A percentile compares a stretch with the other conserved stretches of the same genome.
Evolutionary conservation across 208 protist genomes (phyloP).

Genomic region (Balamuthia mandrillaris): DNA sequence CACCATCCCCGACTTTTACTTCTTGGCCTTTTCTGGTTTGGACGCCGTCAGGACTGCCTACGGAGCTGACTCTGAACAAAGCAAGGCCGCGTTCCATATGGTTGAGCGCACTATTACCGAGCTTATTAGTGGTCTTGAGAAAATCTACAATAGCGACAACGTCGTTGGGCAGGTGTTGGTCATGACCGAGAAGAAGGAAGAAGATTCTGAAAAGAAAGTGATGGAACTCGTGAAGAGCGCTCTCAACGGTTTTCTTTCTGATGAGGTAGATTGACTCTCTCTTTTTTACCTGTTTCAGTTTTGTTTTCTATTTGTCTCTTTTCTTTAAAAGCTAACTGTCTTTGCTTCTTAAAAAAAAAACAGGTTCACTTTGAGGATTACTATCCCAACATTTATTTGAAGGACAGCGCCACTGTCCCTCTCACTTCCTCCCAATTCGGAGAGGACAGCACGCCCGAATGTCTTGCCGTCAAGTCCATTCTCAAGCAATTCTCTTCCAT

Average conservation of each 20-base stretch:
- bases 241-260: background rate
- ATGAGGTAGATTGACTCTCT: background rate
- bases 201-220: background rate
- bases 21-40: background rate
- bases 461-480: too few relatives aligned
- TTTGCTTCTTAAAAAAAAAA: background rate
- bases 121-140: background rate
- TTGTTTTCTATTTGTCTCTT: background rate
- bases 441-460: too few relatives aligned
- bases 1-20: background rate
- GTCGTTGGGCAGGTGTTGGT: background rate
- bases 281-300: background rate
- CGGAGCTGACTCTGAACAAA: background rate
- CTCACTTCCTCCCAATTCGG: too few relatives aligned
- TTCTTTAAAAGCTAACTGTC: background rate
- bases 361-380: too few relatives aligned
- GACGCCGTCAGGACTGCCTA: background rate
- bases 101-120: background rate
- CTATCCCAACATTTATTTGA: too few relatives aligned
- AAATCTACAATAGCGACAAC: background rate
- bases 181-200: background rate
- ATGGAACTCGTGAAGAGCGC: background rate
- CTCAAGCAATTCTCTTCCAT: too few relatives aligned
- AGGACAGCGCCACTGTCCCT: too few relatives aligned
- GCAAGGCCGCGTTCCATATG: background rate